Evolutionary conservation across 257 asterid genomes (phyloP).

Genomic region (Solanum chilense): DNA sequence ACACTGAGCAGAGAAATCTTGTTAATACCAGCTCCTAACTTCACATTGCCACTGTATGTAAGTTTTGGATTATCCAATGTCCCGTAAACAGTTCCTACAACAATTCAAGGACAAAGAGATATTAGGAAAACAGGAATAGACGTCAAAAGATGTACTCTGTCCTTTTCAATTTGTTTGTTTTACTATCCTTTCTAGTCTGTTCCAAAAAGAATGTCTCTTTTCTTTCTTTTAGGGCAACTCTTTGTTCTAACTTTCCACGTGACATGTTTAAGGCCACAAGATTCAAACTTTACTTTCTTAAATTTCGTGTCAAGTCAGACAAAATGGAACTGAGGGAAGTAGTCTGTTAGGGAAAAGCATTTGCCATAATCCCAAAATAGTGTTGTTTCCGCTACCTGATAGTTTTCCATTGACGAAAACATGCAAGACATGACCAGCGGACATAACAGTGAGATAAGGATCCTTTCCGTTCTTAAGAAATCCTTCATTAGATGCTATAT

Average conservation of each 20-base stretch:
- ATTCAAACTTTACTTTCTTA: neutral
- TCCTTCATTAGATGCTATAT: conserved; percentile 58
- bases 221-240: neutral
- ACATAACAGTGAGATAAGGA: conserved; percentile 63
- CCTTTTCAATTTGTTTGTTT: neutral
- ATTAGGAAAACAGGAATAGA: neutral
- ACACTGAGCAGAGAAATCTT: conserved; percentile 78
- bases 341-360: neutral
- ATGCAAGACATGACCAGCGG: conserved; percentile 87
- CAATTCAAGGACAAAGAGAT: neutral
- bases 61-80: conserved; percentile 51
- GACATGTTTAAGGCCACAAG: neutral
- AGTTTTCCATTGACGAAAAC: conserved; percentile 60
- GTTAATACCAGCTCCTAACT: conserved; percentile 65
- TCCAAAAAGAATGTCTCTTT: neutral
- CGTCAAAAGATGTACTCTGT: neutral
- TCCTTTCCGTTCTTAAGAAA: conserved; percentile 44
- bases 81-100: conserved; percentile 55
- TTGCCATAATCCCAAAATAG: neutral
- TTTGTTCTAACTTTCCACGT: neutral
- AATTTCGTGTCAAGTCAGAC: neutral
- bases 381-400: conserved; percentile 34
- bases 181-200: neutral
- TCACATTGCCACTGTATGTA: conserved; percentile 36
- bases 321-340: neutral